Evolutionary conservation across 805 yeast species (phyloP).

Genomic region (Kluyveromyces lactis): DNA sequence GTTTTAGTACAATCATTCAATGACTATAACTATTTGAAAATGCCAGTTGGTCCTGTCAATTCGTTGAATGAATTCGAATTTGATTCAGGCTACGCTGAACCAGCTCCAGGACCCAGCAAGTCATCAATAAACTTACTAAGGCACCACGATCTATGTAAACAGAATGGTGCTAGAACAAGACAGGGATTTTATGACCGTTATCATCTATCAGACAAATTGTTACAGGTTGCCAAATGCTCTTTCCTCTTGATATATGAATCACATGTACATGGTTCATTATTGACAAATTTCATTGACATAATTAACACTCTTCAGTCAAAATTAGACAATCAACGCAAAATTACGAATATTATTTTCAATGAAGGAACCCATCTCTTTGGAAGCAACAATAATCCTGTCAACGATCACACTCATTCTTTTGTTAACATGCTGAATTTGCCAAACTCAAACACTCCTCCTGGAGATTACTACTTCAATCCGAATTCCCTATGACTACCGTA

Average conservation of each 20-base stretch:
- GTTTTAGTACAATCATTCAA: conserved; percentile 26
- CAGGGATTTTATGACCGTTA: conserved; percentile 25
- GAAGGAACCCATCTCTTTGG: conserved; percentile 1
- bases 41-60: conserved; percentile 13
- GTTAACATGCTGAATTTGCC: not conserved
- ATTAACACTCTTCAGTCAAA: conserved; percentile 1
- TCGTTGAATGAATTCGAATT: not conserved
- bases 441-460: conserved; percentile 5
- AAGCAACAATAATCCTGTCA: not conserved
- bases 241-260: conserved; percentile 13
- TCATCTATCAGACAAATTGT: conserved; percentile 22
- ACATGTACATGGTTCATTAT: conserved; percentile 15
- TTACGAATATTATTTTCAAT: conserved; percentile 2
- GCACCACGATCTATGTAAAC: conserved; percentile 2
- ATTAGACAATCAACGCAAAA: conserved; percentile 2
- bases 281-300: conserved; percentile 2
- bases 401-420: not conserved
- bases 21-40: conserved; percentile 25
- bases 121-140: conserved; percentile 6
- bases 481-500: conserved; percentile 5
- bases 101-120: conserved; percentile 3
- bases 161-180: conserved; percentile 5
- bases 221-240: conserved; percentile 22
- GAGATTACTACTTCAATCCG: conserved; percentile 6
- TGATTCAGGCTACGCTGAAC: not conserved